Evolutionary conservation across 805 yeast genomes (phyloP).

Genomic region (Yarrowia divulgata): DNA sequence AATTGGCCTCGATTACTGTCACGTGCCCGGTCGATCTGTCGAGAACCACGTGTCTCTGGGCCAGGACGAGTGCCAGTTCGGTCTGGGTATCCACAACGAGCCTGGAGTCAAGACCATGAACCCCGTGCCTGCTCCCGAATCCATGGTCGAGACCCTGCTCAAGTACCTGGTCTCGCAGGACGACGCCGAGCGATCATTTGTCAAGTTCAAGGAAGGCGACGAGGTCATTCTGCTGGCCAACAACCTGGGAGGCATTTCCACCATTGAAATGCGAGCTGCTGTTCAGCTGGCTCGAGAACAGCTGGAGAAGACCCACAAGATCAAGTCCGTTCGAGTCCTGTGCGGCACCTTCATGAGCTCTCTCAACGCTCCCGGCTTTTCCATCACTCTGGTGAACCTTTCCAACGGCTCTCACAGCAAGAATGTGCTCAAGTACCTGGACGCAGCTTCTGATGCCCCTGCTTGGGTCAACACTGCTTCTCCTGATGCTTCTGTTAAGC

Average conservation of each 20-base stretch:
- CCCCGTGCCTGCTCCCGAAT: conserved; percentile 69
- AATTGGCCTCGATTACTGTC: conserved; percentile 85
- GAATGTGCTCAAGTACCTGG: conserved; percentile 63
- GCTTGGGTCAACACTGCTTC: conserved; percentile 63
- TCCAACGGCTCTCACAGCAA: conserved; percentile 57
- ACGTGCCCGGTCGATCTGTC: conserved; percentile 81
- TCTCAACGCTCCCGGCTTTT: conserved; percentile 89
- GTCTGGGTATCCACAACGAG: conserved; percentile 96
- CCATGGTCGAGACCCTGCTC: conserved; percentile 61
- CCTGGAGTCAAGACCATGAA: conserved; percentile 74
- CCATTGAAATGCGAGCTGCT: conserved; percentile 77
- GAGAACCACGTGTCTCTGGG: conserved; percentile 57
- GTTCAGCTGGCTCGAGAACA: conserved; percentile 63
- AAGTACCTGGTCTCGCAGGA: conserved; percentile 76
- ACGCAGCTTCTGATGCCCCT: conserved; percentile 76
- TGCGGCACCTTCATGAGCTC: conserved; percentile 88
- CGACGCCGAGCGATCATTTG: conserved; percentile 65
- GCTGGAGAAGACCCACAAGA: conserved; percentile 60
- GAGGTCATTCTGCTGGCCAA: conserved; percentile 76
- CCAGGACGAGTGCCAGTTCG: conserved; percentile 78
- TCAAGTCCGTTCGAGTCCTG: conserved; percentile 72
- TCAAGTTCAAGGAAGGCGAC: conserved; percentile 66
- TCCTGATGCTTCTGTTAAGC: conserved; percentile 7
- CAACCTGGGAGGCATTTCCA: conserved; percentile 92
- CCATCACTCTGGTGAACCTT: conserved; percentile 79